These are phyloP conservation scores for Megacollybia marginata DNA, from an alignment of 768 basidiomycete genomes.

Conservation along the genomic window DNA sequence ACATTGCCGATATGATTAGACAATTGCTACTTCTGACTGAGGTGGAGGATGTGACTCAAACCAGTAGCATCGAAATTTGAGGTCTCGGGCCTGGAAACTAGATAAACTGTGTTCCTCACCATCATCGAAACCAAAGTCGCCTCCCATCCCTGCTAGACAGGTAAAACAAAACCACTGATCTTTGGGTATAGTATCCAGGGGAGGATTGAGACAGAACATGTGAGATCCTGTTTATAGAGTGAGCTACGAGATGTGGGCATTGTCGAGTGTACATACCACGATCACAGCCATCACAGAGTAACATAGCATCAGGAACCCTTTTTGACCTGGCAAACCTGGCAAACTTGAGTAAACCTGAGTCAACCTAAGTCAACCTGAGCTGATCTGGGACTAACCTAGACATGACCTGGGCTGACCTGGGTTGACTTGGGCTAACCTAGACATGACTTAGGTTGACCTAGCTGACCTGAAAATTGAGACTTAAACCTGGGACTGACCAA, in stretches of 20 bases:
- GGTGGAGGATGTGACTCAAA: slow-evolving; percentile 70
- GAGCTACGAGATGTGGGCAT: neutral
- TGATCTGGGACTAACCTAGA: no score
- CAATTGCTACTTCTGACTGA: slow-evolving; percentile 20
- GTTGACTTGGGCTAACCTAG: no score
- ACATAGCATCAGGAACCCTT: no score
- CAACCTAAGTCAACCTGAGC: no score
- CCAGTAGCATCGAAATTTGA: slow-evolving; percentile 85
- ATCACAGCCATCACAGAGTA: slow-evolving; percentile 86
- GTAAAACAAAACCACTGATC: slow-evolving; percentile 96
- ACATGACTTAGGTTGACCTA: no score
- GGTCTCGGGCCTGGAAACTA: slow-evolving; percentile 87
- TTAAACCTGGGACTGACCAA: no score
- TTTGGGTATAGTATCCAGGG: slow-evolving; percentile 75
- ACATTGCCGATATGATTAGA: slow-evolving; percentile 51
- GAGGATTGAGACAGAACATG: slow-evolving; percentile 94
- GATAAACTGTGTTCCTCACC: slow-evolving; percentile 92
- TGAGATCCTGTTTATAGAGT: slow-evolving; percentile 67
- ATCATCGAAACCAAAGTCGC: slow-evolving; percentile 97
- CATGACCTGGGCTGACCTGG: no score
- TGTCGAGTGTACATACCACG: slow-evolving; percentile 40
- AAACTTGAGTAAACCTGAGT: no score
- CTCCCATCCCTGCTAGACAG: slow-evolving; percentile 85
- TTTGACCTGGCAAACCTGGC: no score
- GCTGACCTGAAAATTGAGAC: no score